Evolutionary conservation across 2,329 filamentous ascomycete species (phyloP).

Genomic region (Fusarium sp.): DNA sequence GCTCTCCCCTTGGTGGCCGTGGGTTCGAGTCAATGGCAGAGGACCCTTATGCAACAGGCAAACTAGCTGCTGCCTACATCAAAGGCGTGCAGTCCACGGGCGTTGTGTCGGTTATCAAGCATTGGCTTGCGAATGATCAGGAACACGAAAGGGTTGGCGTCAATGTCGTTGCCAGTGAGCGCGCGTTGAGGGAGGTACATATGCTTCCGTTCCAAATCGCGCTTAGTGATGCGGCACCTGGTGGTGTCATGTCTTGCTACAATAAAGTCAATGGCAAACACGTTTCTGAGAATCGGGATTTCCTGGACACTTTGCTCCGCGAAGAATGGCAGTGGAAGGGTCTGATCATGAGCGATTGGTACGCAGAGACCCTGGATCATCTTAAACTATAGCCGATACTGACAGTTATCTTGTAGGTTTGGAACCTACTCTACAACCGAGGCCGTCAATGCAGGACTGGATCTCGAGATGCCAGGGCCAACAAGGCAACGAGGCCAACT

Average conservation of each 20-base stretch:
- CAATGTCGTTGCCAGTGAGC: background rate
- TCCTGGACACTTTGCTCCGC: background rate
- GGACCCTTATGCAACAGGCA: background rate
- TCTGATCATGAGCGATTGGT: background rate
- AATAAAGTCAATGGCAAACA: background rate
- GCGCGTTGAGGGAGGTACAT: background rate
- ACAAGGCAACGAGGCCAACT: background rate
- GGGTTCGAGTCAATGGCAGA: background rate
- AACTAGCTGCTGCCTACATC: background rate
- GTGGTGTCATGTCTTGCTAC: background rate
- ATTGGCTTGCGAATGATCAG: background rate
- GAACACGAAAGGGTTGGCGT: background rate
- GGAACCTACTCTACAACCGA: background rate
- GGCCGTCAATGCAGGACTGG: background rate
- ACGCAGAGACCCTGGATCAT: fast-evolving
- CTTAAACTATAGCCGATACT: fast-evolving
- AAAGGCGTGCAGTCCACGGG: background rate
- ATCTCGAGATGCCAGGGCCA: background rate
- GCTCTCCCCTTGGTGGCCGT: background rate
- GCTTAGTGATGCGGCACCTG: background rate
- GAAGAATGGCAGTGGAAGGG: background rate
- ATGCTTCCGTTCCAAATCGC: background rate
- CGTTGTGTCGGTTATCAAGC: background rate
- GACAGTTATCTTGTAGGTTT: background rate
- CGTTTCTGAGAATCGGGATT: background rate